phyloP scores from a whole-genome alignment of 108 stramenopile genomes.

The Chaetoceros muelleri region DNA sequence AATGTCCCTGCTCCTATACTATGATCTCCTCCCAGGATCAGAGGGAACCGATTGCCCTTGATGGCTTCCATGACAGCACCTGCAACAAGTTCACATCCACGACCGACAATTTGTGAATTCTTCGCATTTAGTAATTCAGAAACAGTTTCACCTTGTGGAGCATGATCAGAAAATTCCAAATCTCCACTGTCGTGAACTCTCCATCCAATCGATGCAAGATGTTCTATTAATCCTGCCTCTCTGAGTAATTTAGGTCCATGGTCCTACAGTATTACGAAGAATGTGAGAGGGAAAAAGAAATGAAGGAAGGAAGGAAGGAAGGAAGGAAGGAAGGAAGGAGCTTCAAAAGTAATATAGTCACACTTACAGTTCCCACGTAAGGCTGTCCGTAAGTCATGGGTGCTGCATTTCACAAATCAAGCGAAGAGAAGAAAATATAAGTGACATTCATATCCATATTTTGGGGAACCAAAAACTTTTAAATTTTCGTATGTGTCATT shows the following conservation, averaged over 20 bases:
- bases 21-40: slow-evolving; percentile 98
- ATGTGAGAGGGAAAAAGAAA: not conserved
- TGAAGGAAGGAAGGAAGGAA: not conserved
- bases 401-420: slow-evolving; percentile 14
- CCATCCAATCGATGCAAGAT: slow-evolving; percentile 76
- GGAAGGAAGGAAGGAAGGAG: not conserved
- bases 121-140: slow-evolving; percentile 44
- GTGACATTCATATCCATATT: not conserved
- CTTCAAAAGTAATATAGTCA: not conserved
- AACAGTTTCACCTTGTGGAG: not conserved
- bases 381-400: slow-evolving; percentile 91
- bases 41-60: slow-evolving; percentile 58
- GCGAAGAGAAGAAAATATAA: slow-evolving; percentile 5
- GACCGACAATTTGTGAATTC: slow-evolving; percentile 49
- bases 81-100: slow-evolving; percentile 30
- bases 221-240: slow-evolving; percentile 48
- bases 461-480: not conserved
- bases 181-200: slow-evolving; percentile 71
- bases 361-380: slow-evolving; percentile 68
- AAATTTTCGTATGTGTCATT: too few species aligned
- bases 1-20: slow-evolving; percentile 90
- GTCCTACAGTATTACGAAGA: too few species aligned
- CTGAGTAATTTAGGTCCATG: slow-evolving; percentile 58
- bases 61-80: slow-evolving; percentile 53
- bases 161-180: slow-evolving; percentile 40